phyloP scores from a whole-genome alignment of 257 asterid species.

The Eucommia ulmoides region DNA sequence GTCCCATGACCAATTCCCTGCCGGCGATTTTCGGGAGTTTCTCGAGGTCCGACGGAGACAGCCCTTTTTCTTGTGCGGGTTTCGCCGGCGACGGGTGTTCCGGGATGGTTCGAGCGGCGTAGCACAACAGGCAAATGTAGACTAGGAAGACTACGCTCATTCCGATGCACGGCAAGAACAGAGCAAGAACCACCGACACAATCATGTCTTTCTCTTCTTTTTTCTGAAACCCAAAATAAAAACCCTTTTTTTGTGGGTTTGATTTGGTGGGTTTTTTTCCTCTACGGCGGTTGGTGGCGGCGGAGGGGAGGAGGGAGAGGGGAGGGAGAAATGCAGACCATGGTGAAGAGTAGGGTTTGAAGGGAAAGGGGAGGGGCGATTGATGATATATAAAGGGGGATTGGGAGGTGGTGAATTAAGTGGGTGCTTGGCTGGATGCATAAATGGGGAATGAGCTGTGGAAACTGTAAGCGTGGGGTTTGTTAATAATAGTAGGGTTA shows the following conservation, averaged over 20 bases:
- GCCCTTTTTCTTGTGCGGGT: constrained; percentile 26
- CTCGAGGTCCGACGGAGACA: constrained; percentile 54
- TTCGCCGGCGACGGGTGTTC: constrained; percentile 21
- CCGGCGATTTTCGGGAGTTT: constrained; percentile 58
- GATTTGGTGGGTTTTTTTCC: constrained; percentile 23
- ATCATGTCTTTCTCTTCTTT: constrained; percentile 25
- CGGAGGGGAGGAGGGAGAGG: constrained; percentile 2
- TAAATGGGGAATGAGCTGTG: background rate
- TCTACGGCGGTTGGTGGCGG: constrained; percentile 6
- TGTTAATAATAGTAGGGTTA: background rate
- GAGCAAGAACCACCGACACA: constrained; percentile 62
- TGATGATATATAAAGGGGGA: background rate
- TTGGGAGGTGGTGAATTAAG: background rate
- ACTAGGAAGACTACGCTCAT: constrained; percentile 79
- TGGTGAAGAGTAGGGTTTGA: background rate
- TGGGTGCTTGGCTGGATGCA: background rate
- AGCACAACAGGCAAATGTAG: constrained; percentile 63
- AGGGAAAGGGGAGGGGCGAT: background rate
- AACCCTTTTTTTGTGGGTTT: constrained; percentile 2
- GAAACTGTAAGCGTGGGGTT: background rate
- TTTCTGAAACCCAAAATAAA: background rate
- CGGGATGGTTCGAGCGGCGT: constrained; percentile 28
- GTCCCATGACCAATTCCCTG: constrained; percentile 45
- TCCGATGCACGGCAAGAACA: constrained; percentile 79
- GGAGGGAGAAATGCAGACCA: background rate